phyloP scores from a whole-genome alignment of 2,329 filamentous ascomycete species.

The Domatiomyces catenatus region DNA sequence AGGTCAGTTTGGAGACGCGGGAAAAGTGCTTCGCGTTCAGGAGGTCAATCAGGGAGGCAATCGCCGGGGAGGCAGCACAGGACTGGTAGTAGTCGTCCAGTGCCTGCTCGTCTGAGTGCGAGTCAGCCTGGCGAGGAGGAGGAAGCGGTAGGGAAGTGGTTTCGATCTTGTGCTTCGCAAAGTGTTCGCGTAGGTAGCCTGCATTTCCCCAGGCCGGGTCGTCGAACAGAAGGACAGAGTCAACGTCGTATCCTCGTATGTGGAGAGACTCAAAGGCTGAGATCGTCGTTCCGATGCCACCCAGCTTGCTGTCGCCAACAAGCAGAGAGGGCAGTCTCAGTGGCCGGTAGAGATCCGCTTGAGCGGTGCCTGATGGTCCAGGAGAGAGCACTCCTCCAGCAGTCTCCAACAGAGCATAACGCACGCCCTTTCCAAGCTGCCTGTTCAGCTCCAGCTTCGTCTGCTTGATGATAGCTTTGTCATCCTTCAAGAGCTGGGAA shows the following conservation, averaged over 20 bases:
- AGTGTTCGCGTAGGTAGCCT: constrained; percentile 52
- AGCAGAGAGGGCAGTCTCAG: constrained; percentile 59
- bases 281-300: constrained; percentile 67
- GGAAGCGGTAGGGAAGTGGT: constrained; percentile 45
- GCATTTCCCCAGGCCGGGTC: constrained; percentile 53
- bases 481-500: constrained; percentile 11
- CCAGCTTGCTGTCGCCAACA: constrained; percentile 58
- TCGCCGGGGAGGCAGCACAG: constrained; percentile 25
- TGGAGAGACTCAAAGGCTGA: constrained; percentile 64
- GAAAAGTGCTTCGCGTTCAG: constrained; percentile 40
- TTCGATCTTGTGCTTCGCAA: constrained; percentile 42
- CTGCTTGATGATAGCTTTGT: constrained; percentile 35
- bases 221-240: constrained; percentile 53
- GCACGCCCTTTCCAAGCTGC: constrained; percentile 18
- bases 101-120: constrained; percentile 35
- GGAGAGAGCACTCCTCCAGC: constrained; percentile 72
- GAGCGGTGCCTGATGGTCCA: constrained; percentile 56
- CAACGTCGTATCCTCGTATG: constrained; percentile 64
- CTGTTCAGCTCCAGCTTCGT: constrained; percentile 31
- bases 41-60: constrained; percentile 34
- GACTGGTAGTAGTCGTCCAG: constrained; percentile 51
- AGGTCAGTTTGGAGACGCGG: constrained; percentile 44
- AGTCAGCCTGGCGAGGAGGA: constrained; percentile 32
- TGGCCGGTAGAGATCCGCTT: constrained; percentile 63
- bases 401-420: constrained; percentile 54